phyloP scores from a whole-genome alignment of 2,329 filamentous ascomycete genomes.

The Hymenoscyphus albidus region DNA sequence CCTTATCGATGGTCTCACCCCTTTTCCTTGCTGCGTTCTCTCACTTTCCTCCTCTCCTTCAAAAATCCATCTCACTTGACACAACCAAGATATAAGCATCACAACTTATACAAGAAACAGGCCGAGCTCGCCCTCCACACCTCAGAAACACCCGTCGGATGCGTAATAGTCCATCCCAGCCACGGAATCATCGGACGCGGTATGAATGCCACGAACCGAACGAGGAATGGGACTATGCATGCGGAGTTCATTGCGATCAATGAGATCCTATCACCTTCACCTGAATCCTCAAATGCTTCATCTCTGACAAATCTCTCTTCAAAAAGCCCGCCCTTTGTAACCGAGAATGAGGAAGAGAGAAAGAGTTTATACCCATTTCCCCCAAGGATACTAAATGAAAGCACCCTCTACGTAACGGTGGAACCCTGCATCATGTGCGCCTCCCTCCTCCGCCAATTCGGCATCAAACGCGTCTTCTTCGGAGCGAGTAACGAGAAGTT shows the following conservation, averaged over 20 bases:
- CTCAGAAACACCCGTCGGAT: slow-evolving; percentile 95
- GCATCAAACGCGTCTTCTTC: slow-evolving; percentile 87
- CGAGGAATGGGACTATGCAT: slow-evolving; percentile 86
- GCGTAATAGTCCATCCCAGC: slow-evolving; percentile 71
- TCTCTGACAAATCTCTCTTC: slow-evolving; percentile 4
- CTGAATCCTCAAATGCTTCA: slow-evolving; percentile 31
- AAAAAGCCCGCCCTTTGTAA: too few species aligned
- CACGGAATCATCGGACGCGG: slow-evolving; percentile 78
- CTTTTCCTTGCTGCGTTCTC: neutral
- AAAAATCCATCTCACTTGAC: neutral
- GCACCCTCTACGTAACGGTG: slow-evolving; percentile 89
- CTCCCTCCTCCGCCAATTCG: slow-evolving; percentile 81
- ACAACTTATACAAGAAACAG: slow-evolving; percentile 41
- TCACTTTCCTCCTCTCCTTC: slow-evolving; percentile 1
- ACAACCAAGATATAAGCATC: neutral
- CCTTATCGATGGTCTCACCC: slow-evolving; percentile 51
- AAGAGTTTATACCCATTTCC: neutral
- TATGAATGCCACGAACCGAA: slow-evolving; percentile 96
- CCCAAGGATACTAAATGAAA: slow-evolving; percentile 55
- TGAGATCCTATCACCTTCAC: slow-evolving; percentile 50
- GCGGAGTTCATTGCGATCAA: slow-evolving; percentile 89
- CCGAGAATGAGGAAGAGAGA: neutral
- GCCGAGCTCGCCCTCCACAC: slow-evolving; percentile 78
- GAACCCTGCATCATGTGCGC: slow-evolving; percentile 99
- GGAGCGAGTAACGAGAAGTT: slow-evolving; percentile 96